These are phyloP conservation scores for Emmonsiellopsis sp. DNA, from an alignment of 2,329 filamentous ascomycete genomes.

Conservation along the genomic window DNA sequence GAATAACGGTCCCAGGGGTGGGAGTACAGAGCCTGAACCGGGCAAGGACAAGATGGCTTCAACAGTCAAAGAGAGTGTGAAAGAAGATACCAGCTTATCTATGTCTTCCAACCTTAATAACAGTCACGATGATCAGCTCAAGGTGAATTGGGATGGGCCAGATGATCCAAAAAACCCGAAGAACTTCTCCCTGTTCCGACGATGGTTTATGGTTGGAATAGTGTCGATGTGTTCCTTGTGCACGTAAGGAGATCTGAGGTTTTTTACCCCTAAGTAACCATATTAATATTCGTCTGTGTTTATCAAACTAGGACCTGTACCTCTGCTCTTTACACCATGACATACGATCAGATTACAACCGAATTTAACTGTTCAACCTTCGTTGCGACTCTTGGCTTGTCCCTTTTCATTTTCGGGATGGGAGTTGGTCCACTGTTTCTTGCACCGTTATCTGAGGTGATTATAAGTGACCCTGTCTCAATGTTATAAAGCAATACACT, in stretches of 20 bases:
- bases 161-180: neutral
- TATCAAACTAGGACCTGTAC: neutral
- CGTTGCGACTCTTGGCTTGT: conserved; percentile 46
- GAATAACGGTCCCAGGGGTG: neutral
- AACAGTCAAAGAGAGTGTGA: neutral
- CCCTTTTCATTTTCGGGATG: conserved; percentile 53
- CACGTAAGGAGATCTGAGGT: neutral
- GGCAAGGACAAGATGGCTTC: neutral
- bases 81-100: neutral
- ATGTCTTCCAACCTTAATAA: neutral
- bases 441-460: conserved; percentile 54
- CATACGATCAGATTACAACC: neutral
- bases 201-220: conserved; percentile 1
- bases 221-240: neutral
- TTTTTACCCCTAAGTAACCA: neutral
- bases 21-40: neutral
- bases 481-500: neutral
- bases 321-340: neutral
- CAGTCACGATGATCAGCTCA: neutral
- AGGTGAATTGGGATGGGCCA: neutral
- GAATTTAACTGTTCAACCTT: neutral
- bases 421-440: conserved; percentile 49
- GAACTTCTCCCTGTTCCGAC: neutral
- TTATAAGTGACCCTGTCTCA: conserved; percentile 27
- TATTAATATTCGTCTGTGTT: too few relatives aligned